These are phyloP conservation scores for Agastache rugosa DNA, from an alignment of 257 asterid genomes.

Conservation along the genomic window DNA sequence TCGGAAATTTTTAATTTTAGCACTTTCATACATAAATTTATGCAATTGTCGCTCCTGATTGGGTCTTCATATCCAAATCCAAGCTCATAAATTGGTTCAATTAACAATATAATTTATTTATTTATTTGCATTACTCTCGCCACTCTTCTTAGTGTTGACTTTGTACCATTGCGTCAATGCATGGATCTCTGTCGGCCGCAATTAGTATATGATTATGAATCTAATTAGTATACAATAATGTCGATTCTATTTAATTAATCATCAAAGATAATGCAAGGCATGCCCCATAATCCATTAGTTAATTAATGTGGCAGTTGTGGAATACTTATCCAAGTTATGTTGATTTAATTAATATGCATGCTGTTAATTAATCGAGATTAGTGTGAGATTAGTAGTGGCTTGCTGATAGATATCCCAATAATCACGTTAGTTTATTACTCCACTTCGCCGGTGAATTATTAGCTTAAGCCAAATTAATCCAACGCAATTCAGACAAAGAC, in stretches of 20 bases:
- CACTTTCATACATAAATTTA: too few relatives aligned
- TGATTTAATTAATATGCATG: background rate
- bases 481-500: slow-evolving; percentile 8
- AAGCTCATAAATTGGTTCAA: background rate
- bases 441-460: slow-evolving; percentile 31
- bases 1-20: too few relatives aligned
- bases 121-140: background rate
- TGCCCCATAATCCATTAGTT: background rate
- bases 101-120: too few relatives aligned
- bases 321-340: slow-evolving; percentile 28
- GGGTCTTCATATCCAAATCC: background rate
- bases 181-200: slow-evolving; percentile 13
- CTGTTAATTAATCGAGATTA: slow-evolving; percentile 12
- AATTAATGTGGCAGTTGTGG: background rate
- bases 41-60: too few relatives aligned
- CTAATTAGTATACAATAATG: slow-evolving; percentile 4
- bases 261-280: slow-evolving; percentile 6
- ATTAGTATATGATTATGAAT: background rate
- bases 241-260: slow-evolving; percentile 15
- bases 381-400: slow-evolving; percentile 28
- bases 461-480: background rate
- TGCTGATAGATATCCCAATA: slow-evolving; percentile 35
- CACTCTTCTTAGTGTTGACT: background rate
- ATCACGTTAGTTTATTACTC: slow-evolving; percentile 8
- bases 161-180: background rate